Base-by-base conservation (phyloP, 2,329 filamentous ascomycete species). In the Aspergillus vadensis region DNA sequence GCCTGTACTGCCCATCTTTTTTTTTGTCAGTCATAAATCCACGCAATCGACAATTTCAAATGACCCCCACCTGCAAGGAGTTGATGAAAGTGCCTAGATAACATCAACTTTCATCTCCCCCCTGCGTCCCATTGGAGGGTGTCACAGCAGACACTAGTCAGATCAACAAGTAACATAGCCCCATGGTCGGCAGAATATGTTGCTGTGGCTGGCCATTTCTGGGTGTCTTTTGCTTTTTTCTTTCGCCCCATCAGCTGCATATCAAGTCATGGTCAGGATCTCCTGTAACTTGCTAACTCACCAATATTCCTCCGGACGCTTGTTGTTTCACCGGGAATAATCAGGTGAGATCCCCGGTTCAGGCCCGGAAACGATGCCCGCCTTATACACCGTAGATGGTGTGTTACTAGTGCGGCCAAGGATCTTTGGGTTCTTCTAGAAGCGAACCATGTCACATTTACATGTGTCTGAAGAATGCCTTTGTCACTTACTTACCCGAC, bases 51-150 rank as follows among this genome's bases (percentile, higher is more conserved):
- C 15, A 49, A 17, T 14, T 21, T 23, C 30, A 36, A 51, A 21
- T 52, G 49, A 52, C 19, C 49, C 32, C 49, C 17, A 17, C 49
- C 49, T 52, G 49, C 49, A 52, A 52, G 49, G 49, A 52, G 49
- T 36, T 49, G 44, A 49, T 49, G 23, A 49, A 36, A 36, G 44
- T 30, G 25, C 44, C 44, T 49, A 30, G 44, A 49, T 49, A 49
- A 49, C 44, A 30, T 49, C 44, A 49, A 49, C 10, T 27, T 49
- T 30, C 21, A 30, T 27, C 21, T 49, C 8, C 23, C 44, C 44
- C 44, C 44, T 49, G 44, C 23, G 44, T 49, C 44, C 25, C 23
- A 14, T 17, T 23, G 25, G 23, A 49, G 15, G 44, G 44, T 49
- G 44, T 49, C 23, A 49, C 44, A 30, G 44, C 44, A 49, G 21